Evolutionary conservation across 345 rosid genomes (phyloP).

Genomic region (Eucalyptus viminalis): DNA sequence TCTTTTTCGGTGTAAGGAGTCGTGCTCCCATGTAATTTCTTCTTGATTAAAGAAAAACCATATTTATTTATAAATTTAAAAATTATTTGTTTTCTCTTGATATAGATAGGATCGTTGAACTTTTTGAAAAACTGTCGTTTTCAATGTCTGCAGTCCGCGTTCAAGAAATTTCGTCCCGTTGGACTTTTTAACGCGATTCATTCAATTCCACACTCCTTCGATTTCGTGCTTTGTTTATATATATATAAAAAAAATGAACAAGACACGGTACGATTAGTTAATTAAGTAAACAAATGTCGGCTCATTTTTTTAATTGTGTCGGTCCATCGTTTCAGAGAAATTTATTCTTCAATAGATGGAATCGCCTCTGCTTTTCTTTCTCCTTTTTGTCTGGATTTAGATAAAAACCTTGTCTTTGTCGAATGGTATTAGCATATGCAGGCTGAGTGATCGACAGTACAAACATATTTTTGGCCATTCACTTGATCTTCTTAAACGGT

Average conservation of each 20-base stretch:
- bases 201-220: not conserved
- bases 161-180: not conserved
- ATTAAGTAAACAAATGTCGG: not conserved
- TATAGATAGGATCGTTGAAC: not conserved
- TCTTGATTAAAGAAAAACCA: not conserved
- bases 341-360: not conserved
- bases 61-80: not conserved
- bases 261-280: not conserved
- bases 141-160: not conserved
- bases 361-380: not conserved
- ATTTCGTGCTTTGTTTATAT: not conserved
- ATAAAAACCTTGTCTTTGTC: not conserved
- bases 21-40: not conserved
- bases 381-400: not conserved
- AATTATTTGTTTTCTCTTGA: not conserved
- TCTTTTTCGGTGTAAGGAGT: not conserved
- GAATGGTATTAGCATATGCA: not conserved
- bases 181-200: not conserved
- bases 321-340: not conserved
- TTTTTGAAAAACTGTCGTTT: not conserved
- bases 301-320: not conserved
- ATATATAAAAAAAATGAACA: not conserved
- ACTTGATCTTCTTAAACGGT: not conserved
- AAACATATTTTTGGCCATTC: not conserved
- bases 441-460: not conserved